Evolutionary conservation across 305 asterid genomes (phyloP).

Genomic region (Fraxinus baroniana): DNA sequence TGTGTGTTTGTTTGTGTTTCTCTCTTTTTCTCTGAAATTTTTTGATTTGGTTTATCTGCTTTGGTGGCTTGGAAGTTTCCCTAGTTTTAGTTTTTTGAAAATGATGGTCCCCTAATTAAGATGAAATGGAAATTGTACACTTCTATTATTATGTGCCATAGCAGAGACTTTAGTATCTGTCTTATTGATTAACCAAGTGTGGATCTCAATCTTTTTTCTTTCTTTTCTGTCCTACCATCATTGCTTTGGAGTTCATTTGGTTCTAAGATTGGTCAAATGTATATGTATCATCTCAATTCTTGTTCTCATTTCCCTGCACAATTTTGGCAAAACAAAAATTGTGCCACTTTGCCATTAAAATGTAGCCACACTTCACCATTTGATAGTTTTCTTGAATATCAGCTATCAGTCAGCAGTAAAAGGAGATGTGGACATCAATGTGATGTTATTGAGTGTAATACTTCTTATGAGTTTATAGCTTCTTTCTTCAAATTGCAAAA

Average conservation of each 20-base stretch:
- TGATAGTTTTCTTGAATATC: constrained; percentile 2
- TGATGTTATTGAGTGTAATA: background rate
- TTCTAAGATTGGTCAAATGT: background rate
- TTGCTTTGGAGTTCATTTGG: constrained; percentile 3
- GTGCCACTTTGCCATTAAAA: constrained; percentile 11
- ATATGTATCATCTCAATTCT: constrained; percentile 4
- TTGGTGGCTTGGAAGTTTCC: constrained; percentile 10
- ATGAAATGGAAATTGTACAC: background rate
- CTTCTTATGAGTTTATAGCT: constrained; percentile 15
- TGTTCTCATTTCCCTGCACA: constrained; percentile 7
- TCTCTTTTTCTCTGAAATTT: background rate
- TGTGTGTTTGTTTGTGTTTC: background rate
- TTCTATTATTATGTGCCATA: background rate
- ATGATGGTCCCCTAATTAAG: background rate
- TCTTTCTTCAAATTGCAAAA: constrained; percentile 29
- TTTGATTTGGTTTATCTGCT: constrained; percentile 21
- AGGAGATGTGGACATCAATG: background rate
- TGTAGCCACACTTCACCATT: constrained; percentile 8
- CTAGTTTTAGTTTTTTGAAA: background rate
- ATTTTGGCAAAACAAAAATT: constrained; percentile 10
- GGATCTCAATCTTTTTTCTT: background rate
- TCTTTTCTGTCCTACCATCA: background rate
- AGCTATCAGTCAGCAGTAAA: background rate
- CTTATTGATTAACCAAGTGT: background rate
- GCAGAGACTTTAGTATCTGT: background rate